Evolutionary conservation across 2,329 filamentous ascomycete species (phyloP).

Genomic region (Colletotrichum costaricense): DNA sequence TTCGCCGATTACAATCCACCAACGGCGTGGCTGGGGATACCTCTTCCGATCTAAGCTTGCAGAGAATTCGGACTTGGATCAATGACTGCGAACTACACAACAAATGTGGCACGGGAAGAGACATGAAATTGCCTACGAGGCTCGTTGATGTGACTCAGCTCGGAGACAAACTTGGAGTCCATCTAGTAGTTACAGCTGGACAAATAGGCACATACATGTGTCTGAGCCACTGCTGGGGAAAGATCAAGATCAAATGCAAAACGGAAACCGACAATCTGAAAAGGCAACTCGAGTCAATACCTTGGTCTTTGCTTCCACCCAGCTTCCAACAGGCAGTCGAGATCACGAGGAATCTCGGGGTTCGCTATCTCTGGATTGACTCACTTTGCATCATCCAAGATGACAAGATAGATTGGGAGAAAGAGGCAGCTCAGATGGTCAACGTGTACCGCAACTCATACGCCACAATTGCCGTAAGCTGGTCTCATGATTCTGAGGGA

Average conservation of each 20-base stretch:
- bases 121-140: background rate
- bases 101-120: background rate
- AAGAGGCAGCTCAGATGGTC: constrained; percentile 3
- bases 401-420: background rate
- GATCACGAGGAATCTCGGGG: background rate
- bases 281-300: background rate
- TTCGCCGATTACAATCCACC: background rate
- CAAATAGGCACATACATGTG: constrained; percentile 2
- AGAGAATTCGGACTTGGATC: background rate
- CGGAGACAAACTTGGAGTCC: background rate
- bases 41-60: background rate
- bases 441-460: constrained; percentile 5
- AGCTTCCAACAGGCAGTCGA: constrained; percentile 10
- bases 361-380: constrained; percentile 1
- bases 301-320: background rate
- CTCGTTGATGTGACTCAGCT: background rate
- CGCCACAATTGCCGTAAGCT: constrained; percentile 9
- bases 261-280: background rate
- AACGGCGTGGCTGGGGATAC: background rate
- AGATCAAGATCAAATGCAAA: background rate
- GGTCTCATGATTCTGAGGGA: constrained; percentile 2
- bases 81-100: background rate
- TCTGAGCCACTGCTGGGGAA: constrained; percentile 18
- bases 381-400: background rate
- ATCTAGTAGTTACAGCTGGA: background rate